A percentile compares a stretch with the other conserved stretches of the same genome.
These are phyloP conservation scores for Buxus sempervirens DNA, from an alignment of 164 flowering plant genomes.

Conservation along the genomic window DNA sequence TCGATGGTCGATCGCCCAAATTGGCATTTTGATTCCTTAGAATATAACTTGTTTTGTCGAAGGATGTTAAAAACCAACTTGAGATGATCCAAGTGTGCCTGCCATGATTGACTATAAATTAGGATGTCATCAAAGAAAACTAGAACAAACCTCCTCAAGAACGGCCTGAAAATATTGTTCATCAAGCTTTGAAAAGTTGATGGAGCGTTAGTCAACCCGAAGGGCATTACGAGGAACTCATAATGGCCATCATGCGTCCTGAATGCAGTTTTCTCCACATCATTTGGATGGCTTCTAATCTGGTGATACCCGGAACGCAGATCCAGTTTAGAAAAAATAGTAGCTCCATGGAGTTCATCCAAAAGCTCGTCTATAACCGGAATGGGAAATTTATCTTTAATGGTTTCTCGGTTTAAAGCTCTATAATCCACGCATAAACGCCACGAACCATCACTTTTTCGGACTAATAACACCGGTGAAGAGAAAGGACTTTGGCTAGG, in stretches of 20 bases:
- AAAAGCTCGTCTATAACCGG: conserved; percentile 9
- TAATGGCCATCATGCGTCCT: conserved; percentile 11
- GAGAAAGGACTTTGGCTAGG: background rate
- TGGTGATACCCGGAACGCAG: conserved; percentile 13
- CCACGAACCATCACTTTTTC: background rate
- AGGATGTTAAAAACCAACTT: background rate
- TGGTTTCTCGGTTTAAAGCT: background rate
- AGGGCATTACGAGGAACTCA: conserved; percentile 14
- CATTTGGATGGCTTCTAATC: background rate
- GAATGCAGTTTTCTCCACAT: conserved; percentile 14
- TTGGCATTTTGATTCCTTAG: background rate
- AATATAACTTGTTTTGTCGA: background rate
- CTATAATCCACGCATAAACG: background rate
- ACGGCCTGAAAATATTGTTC: background rate
- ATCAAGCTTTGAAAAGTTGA: background rate
- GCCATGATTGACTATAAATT: background rate
- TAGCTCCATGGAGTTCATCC: conserved; percentile 11
- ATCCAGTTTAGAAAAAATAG: conserved; percentile 13
- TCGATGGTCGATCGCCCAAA: conserved; percentile 4
- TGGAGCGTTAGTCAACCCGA: background rate
- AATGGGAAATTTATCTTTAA: conserved; percentile 11
- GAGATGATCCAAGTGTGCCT: background rate
- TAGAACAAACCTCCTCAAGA: background rate
- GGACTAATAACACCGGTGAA: background rate
- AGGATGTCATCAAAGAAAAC: background rate